Base-by-base conservation (phyloP, 495 filamentous ascomycete species). In the Aspergillus cristatus region DNA sequence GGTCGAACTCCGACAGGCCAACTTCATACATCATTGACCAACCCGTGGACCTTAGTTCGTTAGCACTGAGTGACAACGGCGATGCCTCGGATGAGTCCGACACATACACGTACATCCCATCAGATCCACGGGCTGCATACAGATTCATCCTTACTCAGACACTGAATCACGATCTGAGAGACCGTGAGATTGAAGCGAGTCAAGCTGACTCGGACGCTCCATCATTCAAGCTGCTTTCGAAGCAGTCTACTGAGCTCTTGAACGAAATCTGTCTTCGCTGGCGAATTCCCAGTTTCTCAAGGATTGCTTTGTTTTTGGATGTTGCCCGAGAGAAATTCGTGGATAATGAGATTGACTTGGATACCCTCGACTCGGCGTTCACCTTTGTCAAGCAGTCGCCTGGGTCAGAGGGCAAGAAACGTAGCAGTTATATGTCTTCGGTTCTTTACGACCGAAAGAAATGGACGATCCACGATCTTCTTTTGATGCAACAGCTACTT, bases 231-330 rank as follows among this genome's bases (percentile, higher is more conserved):
- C 62, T 90, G 14, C 65, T 99, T 10, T 91, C 88, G 0, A 86
- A 86, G 43, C 74, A 84, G 32, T 91, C 87, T 1, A 70, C 72
- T 8, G 86, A 95, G 36, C 65, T 99, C 40, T 62, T 97, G 38
- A 81, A 81, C 48, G 90, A 97, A 50, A 70, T 94, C 29, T 83
- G 78, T 48, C 60, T 86, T 46, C 79, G 89, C 42, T 99, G 93
- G 93, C 80, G 93, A 16, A 76, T 99, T 42, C 90, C 91, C 14
- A 74, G 76, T 33, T 86, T 82, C 53, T 86, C 87, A 24, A 72
- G 86, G 33, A 65, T 89, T 37, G 75, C 88, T 2, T 63, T 93
- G 7, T 84, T 94, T 50, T 62, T 96, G 28, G 93, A 99, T 62
- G 86, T 87, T 28, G 73, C 86, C 29, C 72, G 78, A 14, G 78